Base-by-base conservation (phyloP, 2,329 filamentous ascomycete species). In the Pseudopithomyces maydicus region DNA sequence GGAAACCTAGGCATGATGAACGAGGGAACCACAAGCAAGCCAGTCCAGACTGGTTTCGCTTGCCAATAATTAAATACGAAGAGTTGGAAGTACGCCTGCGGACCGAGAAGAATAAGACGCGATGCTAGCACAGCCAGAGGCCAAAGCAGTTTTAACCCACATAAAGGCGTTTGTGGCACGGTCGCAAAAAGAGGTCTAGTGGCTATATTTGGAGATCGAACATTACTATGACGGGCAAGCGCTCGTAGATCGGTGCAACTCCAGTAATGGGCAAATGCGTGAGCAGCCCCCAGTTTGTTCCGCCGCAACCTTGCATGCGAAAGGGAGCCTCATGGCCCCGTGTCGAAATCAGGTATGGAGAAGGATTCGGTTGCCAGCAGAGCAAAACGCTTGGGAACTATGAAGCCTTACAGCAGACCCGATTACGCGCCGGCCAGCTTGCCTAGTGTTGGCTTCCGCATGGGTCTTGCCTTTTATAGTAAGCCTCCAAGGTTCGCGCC, bases 1-100 rank as follows among this genome's bases (percentile, higher is more conserved):
- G 53, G 53, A 45, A 55, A 46, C 15, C 41, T 38, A n/a, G 53
- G 35, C 53, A 55, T 55, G 46, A 2, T 48, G 14, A n/a, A 32
- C 19, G 39, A 33, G 11, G 44, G 26, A n/a, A 19, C 19, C 1
- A 23, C 46, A 50, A 51, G 53, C 19, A 26, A 23, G 19, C 41
- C 53, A 55, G 53, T 44, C 53, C 47, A 38, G 46, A 51, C 39
- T 41, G 46, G 41, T 41, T 5, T 32, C 33, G n/a, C 47, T 32
- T 41, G 47, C 7, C 3, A 20, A 32, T 12, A 1, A 50, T 50
- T 50, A 50, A 20, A 17, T 2, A 17, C 5, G 3, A n/a, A 39
- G 36, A 20, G n/a, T n/a, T n/a, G 12, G 7, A 15, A 22, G 47
- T 50, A 17, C 36, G 47, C 47, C 36, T 1, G 47, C 47, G 36